Percentiles rank a stretch among this genome's conserved stretches.
Evolutionary conservation across 1,139 yeast genomes (phyloP).

Genomic region (Taphrina communis): DNA sequence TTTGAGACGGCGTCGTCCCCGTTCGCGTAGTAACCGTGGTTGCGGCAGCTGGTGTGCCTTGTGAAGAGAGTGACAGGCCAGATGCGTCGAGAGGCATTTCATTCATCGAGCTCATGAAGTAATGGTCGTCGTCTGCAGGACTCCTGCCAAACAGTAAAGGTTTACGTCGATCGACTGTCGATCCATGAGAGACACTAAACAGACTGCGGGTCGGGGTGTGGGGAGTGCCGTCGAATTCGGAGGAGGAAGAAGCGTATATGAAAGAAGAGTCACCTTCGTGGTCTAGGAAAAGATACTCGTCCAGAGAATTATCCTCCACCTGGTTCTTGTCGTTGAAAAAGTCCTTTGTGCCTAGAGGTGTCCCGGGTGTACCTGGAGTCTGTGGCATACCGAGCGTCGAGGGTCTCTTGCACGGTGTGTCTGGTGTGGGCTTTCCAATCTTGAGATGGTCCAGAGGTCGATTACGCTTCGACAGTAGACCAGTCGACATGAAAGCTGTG

Average conservation of each 20-base stretch:
- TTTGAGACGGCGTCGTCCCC: constrained; percentile 4
- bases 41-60: constrained; percentile 20
- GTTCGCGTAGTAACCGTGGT: constrained; percentile 11
- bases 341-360: constrained; percentile 40
- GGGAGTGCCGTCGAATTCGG: constrained; percentile 32
- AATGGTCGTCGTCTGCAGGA: constrained; percentile 24
- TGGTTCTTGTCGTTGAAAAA: constrained; percentile 31
- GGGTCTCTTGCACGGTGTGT: constrained; percentile 79
- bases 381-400: constrained; percentile 44
- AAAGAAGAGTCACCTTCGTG: constrained; percentile 34
- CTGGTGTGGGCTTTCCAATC: constrained; percentile 57
- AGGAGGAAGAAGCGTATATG: constrained; percentile 36
- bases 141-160: constrained; percentile 27
- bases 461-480: constrained; percentile 72
- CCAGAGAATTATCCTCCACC: constrained; percentile 16
- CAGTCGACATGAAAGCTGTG: constrained; percentile 80
- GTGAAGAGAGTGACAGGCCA: constrained; percentile 10
- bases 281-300: constrained; percentile 29
- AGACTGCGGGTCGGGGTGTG: constrained; percentile 37
- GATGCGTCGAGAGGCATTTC: constrained; percentile 17
- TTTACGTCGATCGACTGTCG: constrained; percentile 15
- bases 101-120: constrained; percentile 9
- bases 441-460: constrained; percentile 48
- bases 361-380: constrained; percentile 39
- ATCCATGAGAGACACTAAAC: constrained; percentile 20